Percentiles rank a stretch among this genome's conserved stretches.
Evolutionary conservation across 306 rosid species (phyloP).

Genomic region (Sphenostylis stenocarpa): DNA sequence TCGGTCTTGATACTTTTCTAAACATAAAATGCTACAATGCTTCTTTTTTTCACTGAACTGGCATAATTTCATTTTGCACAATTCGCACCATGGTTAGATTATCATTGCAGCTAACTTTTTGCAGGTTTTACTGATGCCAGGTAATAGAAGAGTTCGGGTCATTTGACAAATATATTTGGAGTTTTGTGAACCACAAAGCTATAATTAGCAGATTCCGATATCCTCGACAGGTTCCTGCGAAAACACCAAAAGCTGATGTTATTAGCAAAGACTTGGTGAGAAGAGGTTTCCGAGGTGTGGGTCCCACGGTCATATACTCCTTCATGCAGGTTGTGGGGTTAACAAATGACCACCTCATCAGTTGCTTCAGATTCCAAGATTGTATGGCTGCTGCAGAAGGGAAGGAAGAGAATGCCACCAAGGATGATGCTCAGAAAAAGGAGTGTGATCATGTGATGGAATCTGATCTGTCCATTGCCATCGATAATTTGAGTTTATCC

Average conservation of each 20-base stretch:
- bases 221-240: conserved; percentile 77
- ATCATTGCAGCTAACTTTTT: conserved; percentile 56
- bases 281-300: conserved; percentile 77
- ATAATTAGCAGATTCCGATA: conserved; percentile 70
- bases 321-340: conserved; percentile 81
- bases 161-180: conserved; percentile 75
- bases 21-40: conserved; percentile 28
- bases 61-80: conserved; percentile 37
- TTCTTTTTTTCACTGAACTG: conserved; percentile 21
- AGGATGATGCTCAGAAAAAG: conserved; percentile 37
- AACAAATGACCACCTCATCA: conserved; percentile 73
- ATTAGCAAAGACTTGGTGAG: conserved; percentile 75
- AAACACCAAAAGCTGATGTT: conserved; percentile 82
- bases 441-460: conserved; percentile 45
- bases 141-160: conserved; percentile 76
- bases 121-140: conserved; percentile 72
- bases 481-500: conserved; percentile 59
- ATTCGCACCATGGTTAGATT: conserved; percentile 36
- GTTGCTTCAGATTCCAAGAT: conserved; percentile 81
- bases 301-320: conserved; percentile 71
- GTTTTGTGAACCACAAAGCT: conserved; percentile 77
- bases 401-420: conserved; percentile 51
- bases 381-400: conserved; percentile 61
- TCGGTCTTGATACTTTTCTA: conserved; percentile 30
- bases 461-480: conserved; percentile 59